A percentile compares a stretch with the other conserved stretches of the same genome.
phyloP scores from a whole-genome alignment of 257 asterid species.

The Scutellaria barbata region DNA sequence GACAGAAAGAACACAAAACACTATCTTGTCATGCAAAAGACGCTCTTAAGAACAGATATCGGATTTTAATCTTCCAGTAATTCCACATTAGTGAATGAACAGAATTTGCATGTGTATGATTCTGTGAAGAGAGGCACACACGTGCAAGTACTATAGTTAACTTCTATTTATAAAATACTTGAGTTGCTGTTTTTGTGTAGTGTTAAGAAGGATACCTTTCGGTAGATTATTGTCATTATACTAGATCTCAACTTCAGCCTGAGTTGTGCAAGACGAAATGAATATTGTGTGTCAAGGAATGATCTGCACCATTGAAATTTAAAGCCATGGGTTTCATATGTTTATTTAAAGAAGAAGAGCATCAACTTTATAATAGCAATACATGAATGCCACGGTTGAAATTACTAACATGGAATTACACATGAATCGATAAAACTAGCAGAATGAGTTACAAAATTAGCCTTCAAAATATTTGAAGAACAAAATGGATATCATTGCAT shows the following conservation, averaged over 20 bases:
- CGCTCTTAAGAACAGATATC: conserved; percentile 1
- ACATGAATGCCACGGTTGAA: neutral
- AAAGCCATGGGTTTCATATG: conserved; percentile 26
- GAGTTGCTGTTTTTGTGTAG: conserved; percentile 1
- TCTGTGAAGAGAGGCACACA: neutral
- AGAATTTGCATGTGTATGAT: neutral
- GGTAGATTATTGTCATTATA: conserved; percentile 81
- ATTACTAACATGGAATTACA: neutral
- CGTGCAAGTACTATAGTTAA: conserved; percentile 20
- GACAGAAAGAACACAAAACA: conserved; percentile 10
- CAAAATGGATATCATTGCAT: neutral
- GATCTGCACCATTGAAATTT: conserved; percentile 66
- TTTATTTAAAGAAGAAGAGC: neutral
- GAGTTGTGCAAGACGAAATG: conserved; percentile 78
- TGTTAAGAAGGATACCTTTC: conserved; percentile 57
- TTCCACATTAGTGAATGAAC: conserved; percentile 15
- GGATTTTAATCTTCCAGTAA: conserved; percentile 7
- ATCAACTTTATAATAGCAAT: conserved; percentile 3
- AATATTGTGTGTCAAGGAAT: conserved; percentile 89
- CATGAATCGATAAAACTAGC: neutral
- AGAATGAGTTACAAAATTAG: neutral
- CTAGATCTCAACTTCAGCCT: conserved; percentile 90
- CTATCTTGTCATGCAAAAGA: conserved; percentile 7
- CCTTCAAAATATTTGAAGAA: neutral
- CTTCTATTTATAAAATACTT: conserved; percentile 4